Percentiles rank a stretch among this genome's conserved stretches.
Evolutionary conservation across 805 yeast genomes (phyloP).

Genomic region (Wickerhamiella domercqiae): DNA sequence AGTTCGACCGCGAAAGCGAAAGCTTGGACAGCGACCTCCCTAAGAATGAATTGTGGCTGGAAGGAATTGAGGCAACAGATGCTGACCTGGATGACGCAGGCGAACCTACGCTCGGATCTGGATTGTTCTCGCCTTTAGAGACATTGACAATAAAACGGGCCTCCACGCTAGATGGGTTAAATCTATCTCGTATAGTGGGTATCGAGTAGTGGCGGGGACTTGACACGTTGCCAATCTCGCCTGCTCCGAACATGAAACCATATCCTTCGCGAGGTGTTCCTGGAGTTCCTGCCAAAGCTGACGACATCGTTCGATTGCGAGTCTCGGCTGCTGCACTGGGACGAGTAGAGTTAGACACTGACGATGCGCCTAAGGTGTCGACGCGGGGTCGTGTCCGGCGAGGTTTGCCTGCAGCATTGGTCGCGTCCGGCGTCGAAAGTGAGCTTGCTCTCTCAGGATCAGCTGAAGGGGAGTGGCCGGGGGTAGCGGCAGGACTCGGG

Average conservation of each 20-base stretch:
- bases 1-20: constrained; percentile 18
- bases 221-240: constrained; percentile 20
- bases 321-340: constrained; percentile 10
- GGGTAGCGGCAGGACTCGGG: constrained; percentile 1
- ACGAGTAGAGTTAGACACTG: constrained; percentile 9
- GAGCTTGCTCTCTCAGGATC: neutral
- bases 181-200: constrained; percentile 11
- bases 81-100: neutral
- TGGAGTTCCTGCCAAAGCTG: constrained; percentile 30
- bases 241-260: constrained; percentile 20
- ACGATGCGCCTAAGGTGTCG: constrained; percentile 9
- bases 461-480: neutral
- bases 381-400: constrained; percentile 2
- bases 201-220: constrained; percentile 18
- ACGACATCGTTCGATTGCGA: constrained; percentile 3
- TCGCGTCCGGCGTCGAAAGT: neutral
- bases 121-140: constrained; percentile 36
- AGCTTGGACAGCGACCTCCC: constrained; percentile 14
- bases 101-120: constrained; percentile 15
- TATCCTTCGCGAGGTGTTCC: constrained; percentile 13
- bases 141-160: constrained; percentile 74
- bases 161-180: constrained; percentile 32
- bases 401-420: neutral
- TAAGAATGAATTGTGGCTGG: constrained; percentile 8
- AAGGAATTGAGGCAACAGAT: constrained; percentile 13